Evolutionary conservation across 805 yeast species (phyloP).

Genomic region (Ogataea trehaloabstinens): DNA sequence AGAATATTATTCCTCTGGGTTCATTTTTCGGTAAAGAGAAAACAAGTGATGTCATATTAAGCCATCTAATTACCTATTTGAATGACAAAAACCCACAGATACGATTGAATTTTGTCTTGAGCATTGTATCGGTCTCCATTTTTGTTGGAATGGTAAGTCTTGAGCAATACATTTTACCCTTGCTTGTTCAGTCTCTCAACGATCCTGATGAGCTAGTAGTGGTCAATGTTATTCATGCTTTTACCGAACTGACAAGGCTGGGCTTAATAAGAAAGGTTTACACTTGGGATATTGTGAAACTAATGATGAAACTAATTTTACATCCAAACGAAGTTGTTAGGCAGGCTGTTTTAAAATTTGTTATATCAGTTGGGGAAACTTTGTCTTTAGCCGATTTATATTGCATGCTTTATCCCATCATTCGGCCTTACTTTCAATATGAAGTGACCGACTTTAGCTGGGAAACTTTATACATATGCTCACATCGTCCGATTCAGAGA

Average conservation of each 20-base stretch:
- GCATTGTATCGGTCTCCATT: conserved; percentile 71
- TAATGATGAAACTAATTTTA: conserved; percentile 55
- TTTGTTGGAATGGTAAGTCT: conserved; percentile 78
- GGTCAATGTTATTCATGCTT: conserved; percentile 59
- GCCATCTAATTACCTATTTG: conserved; percentile 87
- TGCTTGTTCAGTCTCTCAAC: conserved; percentile 75
- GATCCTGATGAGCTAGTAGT: conserved; percentile 86
- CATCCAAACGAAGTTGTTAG: conserved; percentile 90
- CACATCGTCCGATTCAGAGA: conserved; percentile 65
- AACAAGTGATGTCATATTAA: conserved; percentile 82
- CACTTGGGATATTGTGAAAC: conserved; percentile 53
- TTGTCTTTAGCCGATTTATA: conserved; percentile 75
- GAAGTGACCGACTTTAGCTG: conserved; percentile 70
- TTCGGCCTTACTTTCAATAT: conserved; percentile 72
- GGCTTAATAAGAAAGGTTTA: conserved; percentile 53
- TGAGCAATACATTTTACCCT: conserved; percentile 85
- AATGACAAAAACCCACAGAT: conserved; percentile 73
- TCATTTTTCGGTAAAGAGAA: conserved; percentile 81
- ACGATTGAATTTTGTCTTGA: conserved; percentile 66
- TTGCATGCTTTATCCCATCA: conserved; percentile 79
- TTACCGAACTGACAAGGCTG: conserved; percentile 53
- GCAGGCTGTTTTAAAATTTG: conserved; percentile 59
- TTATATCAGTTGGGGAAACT: conserved; percentile 60
- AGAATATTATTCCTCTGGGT: conserved; percentile 74
- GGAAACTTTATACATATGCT: conserved; percentile 63